Base-by-base conservation (phyloP, 805 yeast genomes). In the Clavispora santaluciae region DNA sequence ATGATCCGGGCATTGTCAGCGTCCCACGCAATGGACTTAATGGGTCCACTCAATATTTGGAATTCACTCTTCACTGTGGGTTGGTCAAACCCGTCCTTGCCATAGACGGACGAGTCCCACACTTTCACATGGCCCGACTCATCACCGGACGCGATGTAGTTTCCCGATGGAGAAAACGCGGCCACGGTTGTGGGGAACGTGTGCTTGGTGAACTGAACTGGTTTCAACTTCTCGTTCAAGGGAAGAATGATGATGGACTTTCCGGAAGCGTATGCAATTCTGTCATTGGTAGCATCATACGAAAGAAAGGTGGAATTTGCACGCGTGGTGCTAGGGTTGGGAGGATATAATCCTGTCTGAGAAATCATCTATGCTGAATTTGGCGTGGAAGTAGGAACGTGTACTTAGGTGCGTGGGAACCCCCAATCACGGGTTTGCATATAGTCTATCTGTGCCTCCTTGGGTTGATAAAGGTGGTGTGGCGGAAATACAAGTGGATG, bases 21-120 rank as follows among this genome's bases (percentile, higher is more conserved):
- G 60, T 93, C 98, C 98, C 98, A 91, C 1, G 87, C 83, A 45
- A 91, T 68, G 45, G 86, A 90, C 50, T 76, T 83, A 55, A 93
- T 80, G 6, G 86, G 76, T 4, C 96, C 96, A 28, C 83, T 75
- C 40, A 91, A 74, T 21, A 89, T 79, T 47, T 78, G 85, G 57
- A 79, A 86, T 52, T 89, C 95, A 42, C 89, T 83, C 64, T 91
- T 91, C 35, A 86, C 63, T 17, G 71, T 58, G 40, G 81, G 74
- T 45, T 69, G 73, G n/a, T 59, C 67, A 48, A 60, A 62, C 30
- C 67, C 73, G 24, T 76, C 78, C 20, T 53, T 51, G 26, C 52
- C 52, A 18, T 72, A 75, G 10, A 63, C 48, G 6, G 65, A 47
- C 9, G 62, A 43, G 53, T 88, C 95, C 96, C 98, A 91, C 34